Base-by-base conservation (phyloP, 805 yeast genomes). In the Metschnikowia peoriensis region DNA sequence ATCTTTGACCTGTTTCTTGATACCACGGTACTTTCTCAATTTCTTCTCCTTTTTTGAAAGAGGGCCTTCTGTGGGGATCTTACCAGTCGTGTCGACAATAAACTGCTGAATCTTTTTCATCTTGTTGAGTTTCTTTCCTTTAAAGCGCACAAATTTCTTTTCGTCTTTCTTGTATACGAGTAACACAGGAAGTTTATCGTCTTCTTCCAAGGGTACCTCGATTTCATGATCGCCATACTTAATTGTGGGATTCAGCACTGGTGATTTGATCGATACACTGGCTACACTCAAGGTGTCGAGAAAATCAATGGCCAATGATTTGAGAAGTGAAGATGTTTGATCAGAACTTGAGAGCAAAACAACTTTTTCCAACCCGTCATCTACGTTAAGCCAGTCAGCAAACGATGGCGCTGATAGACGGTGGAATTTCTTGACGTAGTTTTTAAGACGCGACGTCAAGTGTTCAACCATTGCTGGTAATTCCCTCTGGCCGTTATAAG, bases 221-320 rank as follows among this genome's bases (percentile, higher is more conserved):
- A 63, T 54, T 17, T 60, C 63, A 4, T 49, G 52, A 2, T 64
- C 72, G 22, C 62, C 59, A 34, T 64, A 49, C 14, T 49, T 47
- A 7, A 66, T 43, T 1, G 51, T 28, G 7, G 41, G 34, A 14
- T 50, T 54, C 28, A 45, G 45, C 6, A 71, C 53, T 6, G 72
- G 72, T 8, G 28, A 10, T 16, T 51, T 54, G 10, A 51, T 37
- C 3, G 55, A 40, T 38, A 71, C 66, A 64, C 71, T 77, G 1
- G 77, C 85, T 59, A 81, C 76, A 41, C 81, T 80, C 2, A 79
- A 63, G 2, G 64, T 55, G 0, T 77, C 83, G 41, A 85, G 65
- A 66, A 82, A 85, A 63, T 89, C 96, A 50, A 88, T 74, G 2
- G 93, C 90, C 54, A 89, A 69, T 0, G 87, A 70, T 61, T 85